Evolutionary conservation across 2,329 filamentous ascomycete genomes (phyloP).

Genomic region (Metarhizium rileyi): DNA sequence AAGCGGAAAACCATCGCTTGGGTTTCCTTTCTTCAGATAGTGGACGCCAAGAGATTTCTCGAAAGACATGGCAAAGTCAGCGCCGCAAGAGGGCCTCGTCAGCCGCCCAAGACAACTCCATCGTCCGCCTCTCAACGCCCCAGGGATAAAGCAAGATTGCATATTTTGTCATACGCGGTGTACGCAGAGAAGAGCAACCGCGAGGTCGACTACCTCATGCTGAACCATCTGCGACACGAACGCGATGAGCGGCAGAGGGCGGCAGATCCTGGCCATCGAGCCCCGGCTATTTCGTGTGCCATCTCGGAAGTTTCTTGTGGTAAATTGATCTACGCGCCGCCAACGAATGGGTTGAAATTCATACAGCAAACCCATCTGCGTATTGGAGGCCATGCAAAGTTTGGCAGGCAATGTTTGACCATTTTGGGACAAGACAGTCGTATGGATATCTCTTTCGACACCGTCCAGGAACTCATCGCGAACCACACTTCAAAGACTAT

Average conservation of each 20-base stretch:
- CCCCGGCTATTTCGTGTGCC: constrained; percentile 11
- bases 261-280: constrained; percentile 8
- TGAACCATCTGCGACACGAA: constrained; percentile 20
- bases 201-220: constrained; percentile 12
- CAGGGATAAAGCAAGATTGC: constrained; percentile 18
- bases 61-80: constrained; percentile 20
- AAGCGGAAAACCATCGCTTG: constrained; percentile 23
- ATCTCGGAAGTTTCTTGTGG: constrained; percentile 31
- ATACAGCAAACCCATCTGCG: constrained; percentile 26
- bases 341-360: constrained; percentile 28
- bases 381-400: constrained; percentile 26
- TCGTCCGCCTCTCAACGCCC: neutral
- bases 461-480: constrained; percentile 35
- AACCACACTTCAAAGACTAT: constrained; percentile 27
- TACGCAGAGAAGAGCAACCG: constrained; percentile 26
- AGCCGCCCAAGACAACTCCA: neutral
- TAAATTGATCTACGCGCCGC: constrained; percentile 31
- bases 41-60: constrained; percentile 35
- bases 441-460: constrained; percentile 40
- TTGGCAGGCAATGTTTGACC: constrained; percentile 32
- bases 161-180: constrained; percentile 19
- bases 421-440: constrained; percentile 16
- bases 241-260: constrained; percentile 14
- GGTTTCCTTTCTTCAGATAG: constrained; percentile 31
- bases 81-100: neutral